Evolutionary conservation across 1,139 yeast genomes (phyloP), one percentile per base, ranked within the genome.

Genomic region (Blastobotrys raffinosifermentans): DNA sequence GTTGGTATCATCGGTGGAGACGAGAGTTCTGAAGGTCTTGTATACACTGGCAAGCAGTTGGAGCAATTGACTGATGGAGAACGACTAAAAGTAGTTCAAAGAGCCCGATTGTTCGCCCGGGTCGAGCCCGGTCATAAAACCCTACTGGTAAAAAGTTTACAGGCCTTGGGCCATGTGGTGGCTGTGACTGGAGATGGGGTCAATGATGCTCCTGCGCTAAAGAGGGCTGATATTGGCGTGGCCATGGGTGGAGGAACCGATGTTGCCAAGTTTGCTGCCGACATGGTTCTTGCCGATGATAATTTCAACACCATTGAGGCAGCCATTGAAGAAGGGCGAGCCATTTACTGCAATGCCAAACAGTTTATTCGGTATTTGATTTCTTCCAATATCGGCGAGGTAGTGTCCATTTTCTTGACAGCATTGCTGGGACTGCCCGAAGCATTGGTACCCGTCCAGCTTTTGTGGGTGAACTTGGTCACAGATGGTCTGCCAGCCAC

Each of bases 251-350:
- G 65, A 7, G 69, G 69, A 3, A 72, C 78, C 1, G 80, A 74
- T 53, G 80, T 74, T 31, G 80, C 80, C 11, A 70, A 74, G 45
- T 68, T 73, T 41, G 79, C 80, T 1, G 69, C 77, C 7, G 80
- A 74, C 53, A 69, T 74, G 61, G 76, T 74, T 16, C 60, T 74
- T n/a, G 62, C 73, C 3, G 62, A 57, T 31, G 54, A 72, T 48
- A 72, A 72, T 47, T 72, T 72, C 55, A 69, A 74, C 6, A 67
- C 75, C 21, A 71, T 72, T 46, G 70, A 71, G 51, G 64, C 69
- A 46, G 77, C 77, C 6, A 64, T 70, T 32, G 74, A 68, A 48
- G 75, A 70, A 47, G 75, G 75, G 6, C 62, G 75, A 41, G 57
- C 73, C 36, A 70, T 70, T 63, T 64, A 69, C 40, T 49, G 67